phyloP scores from a whole-genome alignment of 2,329 filamentous ascomycete species.

The Apiospora marii region DNA sequence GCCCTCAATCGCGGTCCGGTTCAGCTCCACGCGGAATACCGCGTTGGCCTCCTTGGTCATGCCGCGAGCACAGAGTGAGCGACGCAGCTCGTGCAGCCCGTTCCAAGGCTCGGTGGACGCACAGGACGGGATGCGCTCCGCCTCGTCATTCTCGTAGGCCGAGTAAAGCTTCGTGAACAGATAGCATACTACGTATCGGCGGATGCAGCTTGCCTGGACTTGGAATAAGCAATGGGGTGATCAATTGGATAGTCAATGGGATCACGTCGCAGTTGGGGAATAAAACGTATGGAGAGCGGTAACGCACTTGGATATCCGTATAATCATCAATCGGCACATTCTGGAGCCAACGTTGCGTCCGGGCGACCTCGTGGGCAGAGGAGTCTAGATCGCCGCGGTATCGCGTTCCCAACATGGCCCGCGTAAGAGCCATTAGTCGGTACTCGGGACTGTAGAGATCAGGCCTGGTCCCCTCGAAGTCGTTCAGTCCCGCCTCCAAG shows the following conservation, averaged over 20 bases:
- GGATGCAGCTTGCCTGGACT: background rate
- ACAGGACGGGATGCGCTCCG: background rate
- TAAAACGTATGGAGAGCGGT: accelerated
- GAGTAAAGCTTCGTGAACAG: slow-evolving; percentile 8
- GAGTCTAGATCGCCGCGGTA: background rate
- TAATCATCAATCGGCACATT: background rate
- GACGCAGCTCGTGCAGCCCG: background rate
- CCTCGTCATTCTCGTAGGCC: background rate
- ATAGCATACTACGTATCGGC: slow-evolving; percentile 1
- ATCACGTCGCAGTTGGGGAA: background rate
- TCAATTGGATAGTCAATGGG: background rate
- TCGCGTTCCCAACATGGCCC: background rate
- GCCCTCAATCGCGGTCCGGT: background rate
- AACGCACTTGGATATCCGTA: background rate
- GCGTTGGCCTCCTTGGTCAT: background rate
- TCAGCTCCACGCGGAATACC: background rate
- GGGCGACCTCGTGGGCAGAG: background rate
- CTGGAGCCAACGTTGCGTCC: background rate
- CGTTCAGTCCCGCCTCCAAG: background rate
- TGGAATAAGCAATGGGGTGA: background rate
- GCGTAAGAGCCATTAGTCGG: slow-evolving; percentile 1
- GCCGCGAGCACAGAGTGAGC: background rate
- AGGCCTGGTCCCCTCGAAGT: background rate
- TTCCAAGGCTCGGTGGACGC: background rate
- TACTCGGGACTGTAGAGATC: background rate